These are phyloP conservation scores for Cladosporium sp. DNA, from an alignment of 2,329 filamentous ascomycete species.

Conservation along the genomic window DNA sequence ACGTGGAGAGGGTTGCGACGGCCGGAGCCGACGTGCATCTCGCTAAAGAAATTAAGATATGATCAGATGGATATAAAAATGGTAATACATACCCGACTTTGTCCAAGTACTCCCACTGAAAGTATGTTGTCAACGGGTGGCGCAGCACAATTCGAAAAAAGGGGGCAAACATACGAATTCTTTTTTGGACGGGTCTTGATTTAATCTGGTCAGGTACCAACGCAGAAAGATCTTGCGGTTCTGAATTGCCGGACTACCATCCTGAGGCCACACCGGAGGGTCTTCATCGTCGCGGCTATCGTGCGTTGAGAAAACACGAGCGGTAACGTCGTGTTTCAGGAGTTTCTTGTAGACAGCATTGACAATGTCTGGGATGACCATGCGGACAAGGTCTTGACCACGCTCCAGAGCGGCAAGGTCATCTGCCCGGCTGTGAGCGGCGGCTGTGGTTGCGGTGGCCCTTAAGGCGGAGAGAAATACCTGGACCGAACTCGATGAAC, in stretches of 20 bases:
- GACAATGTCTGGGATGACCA: conserved; percentile 78
- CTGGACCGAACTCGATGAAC: conserved; percentile 66
- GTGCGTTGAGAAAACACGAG: conserved; percentile 67
- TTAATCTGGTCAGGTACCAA: conserved; percentile 74
- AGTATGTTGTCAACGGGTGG: not conserved
- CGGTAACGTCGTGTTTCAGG: conserved; percentile 77
- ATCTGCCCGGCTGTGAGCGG: conserved; percentile 46
- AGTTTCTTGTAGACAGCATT: conserved; percentile 85
- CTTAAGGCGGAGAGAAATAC: conserved; percentile 16
- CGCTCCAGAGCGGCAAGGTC: conserved; percentile 70
- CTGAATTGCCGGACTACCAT: conserved; percentile 72
- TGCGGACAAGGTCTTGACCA: conserved; percentile 74
- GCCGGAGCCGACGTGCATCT: conserved; percentile 80
- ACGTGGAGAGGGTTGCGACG: conserved; percentile 72
- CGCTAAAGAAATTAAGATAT: conserved; percentile 41
- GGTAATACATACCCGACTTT: conserved; percentile 58
- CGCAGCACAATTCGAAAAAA: not conserved
- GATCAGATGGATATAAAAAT: no score
- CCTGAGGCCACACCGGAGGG: conserved; percentile 62
- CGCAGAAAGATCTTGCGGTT: conserved; percentile 75
- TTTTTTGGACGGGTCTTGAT: conserved; percentile 71
- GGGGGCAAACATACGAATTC: conserved; percentile 40
- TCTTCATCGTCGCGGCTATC: conserved; percentile 65
- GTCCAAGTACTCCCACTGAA: conserved; percentile 78
- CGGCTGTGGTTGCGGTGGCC: not conserved